Evolutionary conservation across 495 filamentous ascomycete species (phyloP), one percentile per base, ranked within the genome.

Genomic region (Parmelia sp.): DNA sequence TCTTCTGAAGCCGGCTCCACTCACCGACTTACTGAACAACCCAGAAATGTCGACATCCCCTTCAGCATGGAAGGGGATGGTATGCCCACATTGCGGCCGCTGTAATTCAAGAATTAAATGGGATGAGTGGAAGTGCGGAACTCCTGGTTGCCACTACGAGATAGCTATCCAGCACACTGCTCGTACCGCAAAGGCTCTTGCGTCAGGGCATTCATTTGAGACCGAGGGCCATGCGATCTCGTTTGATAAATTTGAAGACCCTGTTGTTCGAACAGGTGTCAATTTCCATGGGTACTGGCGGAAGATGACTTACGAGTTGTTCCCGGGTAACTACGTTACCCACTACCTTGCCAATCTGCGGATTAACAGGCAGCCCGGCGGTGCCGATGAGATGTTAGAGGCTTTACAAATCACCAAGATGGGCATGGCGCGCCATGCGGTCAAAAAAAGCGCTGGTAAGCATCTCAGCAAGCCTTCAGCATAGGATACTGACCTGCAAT

Each of bases 121-220:
- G 51, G 51, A 55, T n/a, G 51, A 55, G 29, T 55, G 51, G 51
- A 55, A 55, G 11, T 55, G 29, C 21, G 27, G 7, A 21, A 55
- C 51, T 17, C 27, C 31, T 3, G 51, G 29, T 21, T 55, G 51
- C 6, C 21, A 14, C 29, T 55, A 8, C 29, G 51, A 55, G 19
- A 11, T 55, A 33, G 27, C 51, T 0, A 55, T 55, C 9, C 15
- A 31, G 6, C 7, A 55, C 17, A 31, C 29, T 29, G 17, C 4
- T 31, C 15, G 6, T 12, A 0, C 51, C 2, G 7, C 27, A 9
- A 31, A 7, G 0, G 0, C 27, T 0, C 51, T 55, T 2, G 15
- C 51, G 0, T 7, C 51, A 0, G 51, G 33, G 0, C 51, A 55
- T 7, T 27, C 51, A 0, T 55, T 55, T 17, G 51, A 33, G 33